Percentiles rank a stretch among this genome's conserved stretches.
phyloP scores from a whole-genome alignment of 176 grass and related monocot genomes.

The Oryza rufipogon region DNA sequence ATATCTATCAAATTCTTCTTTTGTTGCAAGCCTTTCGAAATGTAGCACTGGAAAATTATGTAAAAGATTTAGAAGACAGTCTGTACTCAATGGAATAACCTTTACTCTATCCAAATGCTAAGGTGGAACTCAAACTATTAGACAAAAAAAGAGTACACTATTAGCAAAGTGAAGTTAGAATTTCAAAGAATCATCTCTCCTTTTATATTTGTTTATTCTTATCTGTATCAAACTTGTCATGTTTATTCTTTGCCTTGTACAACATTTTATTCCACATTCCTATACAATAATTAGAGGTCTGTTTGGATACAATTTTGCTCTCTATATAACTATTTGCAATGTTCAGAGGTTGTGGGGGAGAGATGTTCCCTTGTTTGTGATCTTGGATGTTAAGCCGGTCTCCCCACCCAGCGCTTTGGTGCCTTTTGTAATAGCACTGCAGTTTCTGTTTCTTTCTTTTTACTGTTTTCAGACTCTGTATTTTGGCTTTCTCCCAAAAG shows the following conservation, averaged over 20 bases:
- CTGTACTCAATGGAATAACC: not conserved
- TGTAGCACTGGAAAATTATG: not conserved
- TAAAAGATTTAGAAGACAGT: not conserved
- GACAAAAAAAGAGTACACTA: not conserved
- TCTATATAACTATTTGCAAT: conserved; percentile 7
- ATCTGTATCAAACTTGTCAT: not conserved
- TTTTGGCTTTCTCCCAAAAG: no score
- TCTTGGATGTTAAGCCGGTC: no score
- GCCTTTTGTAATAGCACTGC: no score
- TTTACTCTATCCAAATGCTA: not conserved
- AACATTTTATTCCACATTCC: not conserved
- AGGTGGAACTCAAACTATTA: not conserved
- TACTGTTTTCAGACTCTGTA: no score
- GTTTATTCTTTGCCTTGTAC: conserved; percentile 14
- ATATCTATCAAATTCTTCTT: conserved; percentile 1
- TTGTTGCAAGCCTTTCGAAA: conserved; percentile 6
- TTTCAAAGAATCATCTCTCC: not conserved
- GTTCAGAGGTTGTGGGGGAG: no score
- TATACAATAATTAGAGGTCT: not conserved
- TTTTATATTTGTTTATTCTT: not conserved
- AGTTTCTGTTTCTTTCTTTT: no score
- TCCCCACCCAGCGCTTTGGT: no score
- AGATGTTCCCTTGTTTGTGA: no score
- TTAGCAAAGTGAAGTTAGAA: not conserved
- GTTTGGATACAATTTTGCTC: not conserved